Percentiles rank a stretch among this genome's conserved stretches.
Evolutionary conservation across 73 alveolate species (phyloP).

Genomic region (Paramecium caudatum): DNA sequence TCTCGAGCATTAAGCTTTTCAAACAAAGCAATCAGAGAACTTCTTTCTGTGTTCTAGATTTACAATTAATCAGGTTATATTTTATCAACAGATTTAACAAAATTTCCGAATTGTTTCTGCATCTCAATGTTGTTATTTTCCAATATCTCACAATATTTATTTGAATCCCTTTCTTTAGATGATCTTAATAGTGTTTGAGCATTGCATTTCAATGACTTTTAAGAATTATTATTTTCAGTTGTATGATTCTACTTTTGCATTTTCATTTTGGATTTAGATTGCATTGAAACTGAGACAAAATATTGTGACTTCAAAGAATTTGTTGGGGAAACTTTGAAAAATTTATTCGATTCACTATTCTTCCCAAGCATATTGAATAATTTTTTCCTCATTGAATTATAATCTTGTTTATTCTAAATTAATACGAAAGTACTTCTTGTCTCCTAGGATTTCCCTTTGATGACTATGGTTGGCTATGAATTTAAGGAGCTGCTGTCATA

Average conservation of each 20-base stretch:
- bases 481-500: slow-evolving; percentile 2
- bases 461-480: slow-evolving; percentile 60
- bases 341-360: slow-evolving; percentile 8
- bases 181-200: neutral
- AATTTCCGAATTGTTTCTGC: slow-evolving; percentile 41
- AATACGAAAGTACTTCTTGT: slow-evolving; percentile 16
- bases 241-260: slow-evolving; percentile 44
- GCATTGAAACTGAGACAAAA: neutral
- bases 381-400: slow-evolving; percentile 40
- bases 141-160: neutral
- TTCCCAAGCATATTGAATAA: slow-evolving; percentile 10
- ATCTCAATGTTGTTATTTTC: slow-evolving; percentile 28
- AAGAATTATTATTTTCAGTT: slow-evolving; percentile 59
- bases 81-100: slow-evolving; percentile 35
- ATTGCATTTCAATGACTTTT: neutral
- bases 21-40: slow-evolving; percentile 37
- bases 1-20: slow-evolving; percentile 49
- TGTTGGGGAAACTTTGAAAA: slow-evolving; percentile 42
- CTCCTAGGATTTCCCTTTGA: neutral
- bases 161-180: neutral
- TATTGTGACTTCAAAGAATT: neutral
- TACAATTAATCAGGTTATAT: slow-evolving; percentile 38
- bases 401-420: slow-evolving; percentile 54
- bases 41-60: slow-evolving; percentile 32
- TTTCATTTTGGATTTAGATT: neutral